A percentile compares a stretch with the other conserved stretches of the same genome.
These are phyloP conservation scores for Porodaedalea pini DNA, from an alignment of 1,284 basidiomycete genomes.

Conservation along the genomic window DNA sequence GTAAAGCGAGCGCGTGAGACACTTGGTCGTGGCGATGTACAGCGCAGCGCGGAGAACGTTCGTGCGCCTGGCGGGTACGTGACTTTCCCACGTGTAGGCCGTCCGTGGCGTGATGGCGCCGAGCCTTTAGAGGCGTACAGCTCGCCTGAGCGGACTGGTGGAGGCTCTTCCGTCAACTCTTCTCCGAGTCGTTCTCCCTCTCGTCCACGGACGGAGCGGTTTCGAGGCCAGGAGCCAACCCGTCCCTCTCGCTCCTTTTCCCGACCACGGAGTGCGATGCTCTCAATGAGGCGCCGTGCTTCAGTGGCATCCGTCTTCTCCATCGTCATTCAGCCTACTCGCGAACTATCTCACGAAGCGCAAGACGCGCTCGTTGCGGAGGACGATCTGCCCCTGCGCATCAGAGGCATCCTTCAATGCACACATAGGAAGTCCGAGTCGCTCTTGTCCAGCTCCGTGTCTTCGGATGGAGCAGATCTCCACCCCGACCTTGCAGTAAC, in stretches of 20 bases:
- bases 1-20: neutral
- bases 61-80: neutral
- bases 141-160: neutral
- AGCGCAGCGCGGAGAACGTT: neutral
- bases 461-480: neutral
- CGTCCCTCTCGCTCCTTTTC: neutral
- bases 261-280: neutral
- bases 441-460: neutral
- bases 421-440: neutral
- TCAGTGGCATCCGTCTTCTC: slow-evolving; percentile 15
- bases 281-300: slow-evolving; percentile 10
- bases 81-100: neutral
- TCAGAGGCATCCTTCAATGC: slow-evolving; percentile 11
- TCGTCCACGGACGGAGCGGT: neutral
- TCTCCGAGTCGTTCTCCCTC: neutral
- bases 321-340: slow-evolving; percentile 17
- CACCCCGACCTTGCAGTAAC: slow-evolving; percentile 14
- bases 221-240: neutral
- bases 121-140: neutral
- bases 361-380: slow-evolving; percentile 9
- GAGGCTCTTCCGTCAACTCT: neutral
- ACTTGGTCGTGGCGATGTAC: neutral
- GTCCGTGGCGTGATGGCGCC: neutral
- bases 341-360: neutral
- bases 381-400: slow-evolving; percentile 15